phyloP scores from a whole-genome alignment of 805 yeast species.

The Yarrowia yakushimensis region DNA sequence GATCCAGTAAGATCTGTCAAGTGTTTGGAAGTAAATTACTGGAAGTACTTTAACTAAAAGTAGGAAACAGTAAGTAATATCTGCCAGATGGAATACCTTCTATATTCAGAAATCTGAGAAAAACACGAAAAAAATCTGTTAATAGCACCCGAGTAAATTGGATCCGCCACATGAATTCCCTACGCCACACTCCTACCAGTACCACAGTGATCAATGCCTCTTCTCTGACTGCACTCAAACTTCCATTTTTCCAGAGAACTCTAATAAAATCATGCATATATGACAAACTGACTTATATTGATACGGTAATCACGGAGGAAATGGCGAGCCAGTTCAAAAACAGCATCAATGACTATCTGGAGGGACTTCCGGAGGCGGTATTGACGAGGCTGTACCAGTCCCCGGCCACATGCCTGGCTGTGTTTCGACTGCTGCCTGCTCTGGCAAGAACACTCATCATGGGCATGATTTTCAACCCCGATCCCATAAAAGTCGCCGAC shows the following conservation, averaged over 20 bases:
- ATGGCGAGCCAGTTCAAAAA: slow-evolving; percentile 46
- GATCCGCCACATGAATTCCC: no score
- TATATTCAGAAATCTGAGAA: no score
- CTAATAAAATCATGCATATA: background rate
- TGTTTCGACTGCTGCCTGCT: slow-evolving; percentile 84
- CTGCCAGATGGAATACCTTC: no score
- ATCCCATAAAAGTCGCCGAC: slow-evolving; percentile 50
- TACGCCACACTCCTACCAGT: no score
- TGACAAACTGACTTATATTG: background rate
- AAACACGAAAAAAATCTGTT: no score
- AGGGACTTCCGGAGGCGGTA: slow-evolving; percentile 82
- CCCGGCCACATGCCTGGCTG: slow-evolving; percentile 93
- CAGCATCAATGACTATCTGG: slow-evolving; percentile 83
- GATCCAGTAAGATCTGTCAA: no score
- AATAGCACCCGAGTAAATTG: no score
- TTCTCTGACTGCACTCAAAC: no score
- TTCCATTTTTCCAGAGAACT: background rate
- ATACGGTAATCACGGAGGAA: background rate
- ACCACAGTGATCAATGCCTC: background rate
- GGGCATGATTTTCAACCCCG: slow-evolving; percentile 80
- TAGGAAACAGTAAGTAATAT: no score
- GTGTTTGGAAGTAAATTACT: no score
- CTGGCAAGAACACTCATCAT: slow-evolving; percentile 84
- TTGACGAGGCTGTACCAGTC: slow-evolving; percentile 70
- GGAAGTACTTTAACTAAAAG: no score